phyloP scores from a whole-genome alignment of 345 rosid genomes.

The Salix arbutifolia region DNA sequence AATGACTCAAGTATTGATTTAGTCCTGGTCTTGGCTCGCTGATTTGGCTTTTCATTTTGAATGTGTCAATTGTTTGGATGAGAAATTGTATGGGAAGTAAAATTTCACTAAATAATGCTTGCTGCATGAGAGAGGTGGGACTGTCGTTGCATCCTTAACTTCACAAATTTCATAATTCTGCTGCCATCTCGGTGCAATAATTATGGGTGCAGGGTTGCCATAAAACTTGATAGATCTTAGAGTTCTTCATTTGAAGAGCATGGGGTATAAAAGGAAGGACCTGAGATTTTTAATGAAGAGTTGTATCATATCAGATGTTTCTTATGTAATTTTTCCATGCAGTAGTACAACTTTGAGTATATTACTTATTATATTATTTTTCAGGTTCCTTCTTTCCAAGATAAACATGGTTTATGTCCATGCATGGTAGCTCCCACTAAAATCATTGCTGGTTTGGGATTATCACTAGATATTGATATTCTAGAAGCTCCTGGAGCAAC shows the following conservation, averaged over 20 bases:
- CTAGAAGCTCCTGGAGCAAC: constrained; percentile 94
- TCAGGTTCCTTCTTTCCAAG: constrained; percentile 73
- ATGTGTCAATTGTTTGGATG: neutral
- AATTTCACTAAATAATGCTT: neutral
- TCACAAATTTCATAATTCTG: neutral
- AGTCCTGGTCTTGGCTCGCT: neutral
- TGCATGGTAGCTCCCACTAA: constrained; percentile 99
- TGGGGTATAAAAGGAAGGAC: neutral
- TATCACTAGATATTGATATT: constrained; percentile 86
- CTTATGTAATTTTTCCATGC: neutral
- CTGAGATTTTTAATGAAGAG: neutral
- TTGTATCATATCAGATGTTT: neutral
- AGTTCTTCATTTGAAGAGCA: neutral
- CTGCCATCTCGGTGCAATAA: neutral
- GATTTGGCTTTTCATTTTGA: neutral
- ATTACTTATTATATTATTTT: constrained; percentile 5
- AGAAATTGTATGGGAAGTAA: neutral
- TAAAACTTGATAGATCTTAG: neutral
- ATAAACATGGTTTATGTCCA: constrained; percentile 79
- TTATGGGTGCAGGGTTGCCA: neutral
- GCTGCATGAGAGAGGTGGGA: neutral
- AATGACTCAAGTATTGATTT: neutral
- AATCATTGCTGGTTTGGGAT: constrained; percentile 89
- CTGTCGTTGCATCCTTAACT: neutral
- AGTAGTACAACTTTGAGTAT: neutral